These are phyloP conservation scores for Aureobasidium sp. DNA, from an alignment of 2,329 filamentous ascomycete species.

Conservation along the genomic window DNA sequence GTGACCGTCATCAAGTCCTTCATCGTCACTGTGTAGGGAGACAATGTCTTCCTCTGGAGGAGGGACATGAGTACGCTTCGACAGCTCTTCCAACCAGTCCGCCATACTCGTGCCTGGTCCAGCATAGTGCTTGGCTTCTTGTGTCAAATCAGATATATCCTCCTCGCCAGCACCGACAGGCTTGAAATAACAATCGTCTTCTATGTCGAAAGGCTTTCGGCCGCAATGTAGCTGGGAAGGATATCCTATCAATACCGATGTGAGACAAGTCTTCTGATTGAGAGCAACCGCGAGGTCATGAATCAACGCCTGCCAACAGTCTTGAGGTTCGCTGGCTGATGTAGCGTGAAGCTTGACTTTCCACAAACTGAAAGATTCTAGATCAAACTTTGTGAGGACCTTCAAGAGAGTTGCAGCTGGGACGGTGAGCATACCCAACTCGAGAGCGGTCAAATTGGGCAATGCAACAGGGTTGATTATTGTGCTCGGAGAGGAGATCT, in stretches of 20 bases:
- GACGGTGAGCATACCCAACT: slow-evolving; percentile 19
- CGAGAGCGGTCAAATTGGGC: slow-evolving; percentile 16
- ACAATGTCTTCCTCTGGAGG: neutral
- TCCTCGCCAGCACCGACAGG: neutral
- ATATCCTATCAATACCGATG: neutral
- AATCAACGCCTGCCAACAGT: neutral
- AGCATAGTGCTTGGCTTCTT: neutral
- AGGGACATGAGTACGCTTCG: neutral
- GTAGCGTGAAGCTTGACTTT: slow-evolving; percentile 15
- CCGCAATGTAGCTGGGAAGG: neutral
- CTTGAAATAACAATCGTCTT: neutral
- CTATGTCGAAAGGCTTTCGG: neutral
- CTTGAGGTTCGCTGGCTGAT: neutral
- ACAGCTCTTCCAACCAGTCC: neutral
- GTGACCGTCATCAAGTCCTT: neutral
- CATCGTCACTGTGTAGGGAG: neutral
- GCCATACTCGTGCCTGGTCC: slow-evolving; percentile 7
- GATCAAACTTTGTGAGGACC: slow-evolving; percentile 20
- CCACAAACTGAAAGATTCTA: slow-evolving; percentile 22
- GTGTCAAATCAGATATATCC: neutral
- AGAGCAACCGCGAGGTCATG: neutral
- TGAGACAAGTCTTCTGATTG: neutral
- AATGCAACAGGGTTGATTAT: slow-evolving; percentile 14
- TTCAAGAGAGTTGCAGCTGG: slow-evolving; percentile 12
- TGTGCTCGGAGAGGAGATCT: neutral